Base-by-base conservation (phyloP, 495 filamentous ascomycete genomes). In the Annulohypoxylon bovei region DNA sequence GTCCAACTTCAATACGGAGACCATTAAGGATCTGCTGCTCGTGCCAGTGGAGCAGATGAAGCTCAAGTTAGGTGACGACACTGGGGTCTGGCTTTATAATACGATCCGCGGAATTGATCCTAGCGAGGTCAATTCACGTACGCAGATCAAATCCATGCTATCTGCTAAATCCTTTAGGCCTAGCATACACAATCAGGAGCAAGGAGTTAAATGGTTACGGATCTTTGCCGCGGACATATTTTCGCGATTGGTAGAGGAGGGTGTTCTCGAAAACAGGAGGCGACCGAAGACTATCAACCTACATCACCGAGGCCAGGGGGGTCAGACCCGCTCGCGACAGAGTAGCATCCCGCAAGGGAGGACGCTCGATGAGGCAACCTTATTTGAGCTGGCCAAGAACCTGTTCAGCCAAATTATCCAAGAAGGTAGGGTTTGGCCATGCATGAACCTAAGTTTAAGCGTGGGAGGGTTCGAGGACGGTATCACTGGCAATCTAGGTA, bases 121-220 rank as follows among this genome's bases (percentile, higher is more conserved):
- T 40, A 96, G 90, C 74, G 93, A 97, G 79, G 93, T 98, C 70
- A 97, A 93, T 72, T 85, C 94, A 35, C 88, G 95, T 63, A 97
- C 93, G 11, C 91, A 94, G 72, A 97, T 97, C 77, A 98, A 98
- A 75, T 94, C 91, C 20, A 99, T 99, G 95, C 86, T 98, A n/a
- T 97, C 93, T 1, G 94, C 95, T 46, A 99, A 99, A 75, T 95
- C 93, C 0, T 99, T 99, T 70, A 87, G 93, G 5, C 95, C 95
- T 1, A 89, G 84, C 65, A 93, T 99, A 74, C 92, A 88, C 69
- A 88, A 82, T 12, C 77, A 86, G n/a, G 93, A 95, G 23, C 92
- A 97, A 77, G 96, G 89, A 1, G 83, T 87, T 6, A 91, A 89
- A 72, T 99, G 95, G 95, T 82, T 99, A 47, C 85, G 89, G 14